Evolutionary conservation across 306 rosid species (phyloP).

Genomic region (Castanospermum australe): DNA sequence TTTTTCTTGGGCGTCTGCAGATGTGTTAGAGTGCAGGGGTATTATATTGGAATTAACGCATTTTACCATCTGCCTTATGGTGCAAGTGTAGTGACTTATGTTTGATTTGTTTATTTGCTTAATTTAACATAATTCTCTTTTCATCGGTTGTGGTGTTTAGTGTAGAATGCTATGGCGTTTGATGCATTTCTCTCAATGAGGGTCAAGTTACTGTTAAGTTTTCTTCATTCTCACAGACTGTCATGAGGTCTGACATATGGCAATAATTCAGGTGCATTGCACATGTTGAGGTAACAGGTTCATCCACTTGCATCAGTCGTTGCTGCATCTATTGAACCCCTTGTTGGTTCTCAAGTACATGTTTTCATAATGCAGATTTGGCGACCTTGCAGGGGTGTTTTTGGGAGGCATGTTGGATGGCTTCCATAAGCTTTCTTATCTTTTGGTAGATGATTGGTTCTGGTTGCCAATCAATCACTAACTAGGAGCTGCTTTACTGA

Average conservation of each 20-base stretch:
- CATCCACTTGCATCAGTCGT: too few relatives aligned
- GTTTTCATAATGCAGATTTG: too few relatives aligned
- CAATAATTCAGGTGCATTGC: not conserved
- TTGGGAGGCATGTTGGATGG: too few relatives aligned
- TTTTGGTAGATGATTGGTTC: too few relatives aligned
- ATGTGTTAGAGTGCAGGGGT: slow-evolving; percentile 45
- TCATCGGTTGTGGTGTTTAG: not conserved
- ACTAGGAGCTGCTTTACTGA: too few relatives aligned
- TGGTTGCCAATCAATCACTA: too few relatives aligned
- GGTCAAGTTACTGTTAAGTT: not conserved
- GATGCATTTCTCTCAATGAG: not conserved
- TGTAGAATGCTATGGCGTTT: not conserved
- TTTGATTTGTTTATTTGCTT: slow-evolving; percentile 13
- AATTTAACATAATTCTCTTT: not conserved
- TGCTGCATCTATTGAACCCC: too few relatives aligned
- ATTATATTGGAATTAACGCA: slow-evolving; percentile 40
- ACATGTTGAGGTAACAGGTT: not conserved
- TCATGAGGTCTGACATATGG: too few relatives aligned
- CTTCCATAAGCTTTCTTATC: too few relatives aligned
- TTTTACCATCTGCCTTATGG: slow-evolving; percentile 28
- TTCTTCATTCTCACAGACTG: too few relatives aligned
- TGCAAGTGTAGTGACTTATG: slow-evolving; percentile 5
- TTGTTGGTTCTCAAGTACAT: too few relatives aligned
- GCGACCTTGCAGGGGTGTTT: too few relatives aligned
- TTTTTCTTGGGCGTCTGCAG: slow-evolving; percentile 44